Conservation (phyloP, 108 stramenopile species). For the Skeletonema marinoi region DNA sequence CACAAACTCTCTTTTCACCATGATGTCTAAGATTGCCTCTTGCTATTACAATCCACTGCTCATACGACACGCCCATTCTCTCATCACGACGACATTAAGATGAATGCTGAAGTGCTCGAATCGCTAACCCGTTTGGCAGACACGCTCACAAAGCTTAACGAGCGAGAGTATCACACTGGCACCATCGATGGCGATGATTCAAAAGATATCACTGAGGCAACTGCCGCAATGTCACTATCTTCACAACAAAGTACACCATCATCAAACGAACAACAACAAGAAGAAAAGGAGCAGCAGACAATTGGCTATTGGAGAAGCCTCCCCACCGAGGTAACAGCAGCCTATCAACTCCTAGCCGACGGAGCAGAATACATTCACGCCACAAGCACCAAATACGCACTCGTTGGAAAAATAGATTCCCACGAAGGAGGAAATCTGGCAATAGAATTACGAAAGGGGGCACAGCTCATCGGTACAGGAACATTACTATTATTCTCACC, state of each 20-base stretch:
- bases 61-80: neutral
- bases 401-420: conserved; percentile 63
- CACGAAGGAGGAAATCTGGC: conserved; percentile 52
- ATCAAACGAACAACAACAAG: neutral
- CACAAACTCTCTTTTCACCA: too few relatives aligned
- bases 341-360: conserved; percentile 57
- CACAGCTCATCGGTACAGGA: conserved; percentile 66
- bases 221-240: conserved; percentile 5
- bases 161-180: neutral
- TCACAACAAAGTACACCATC: neutral
- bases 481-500: conserved; percentile 52
- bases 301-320: conserved; percentile 62
- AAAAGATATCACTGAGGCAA: conserved; percentile 12
- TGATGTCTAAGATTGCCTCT: too few relatives aligned
- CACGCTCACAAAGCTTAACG: conserved; percentile 20
- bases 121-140: conserved; percentile 27
- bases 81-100: neutral
- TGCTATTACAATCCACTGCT: too few relatives aligned
- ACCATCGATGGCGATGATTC: neutral
- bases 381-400: conserved; percentile 83
- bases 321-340: conserved; percentile 53
- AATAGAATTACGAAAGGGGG: conserved; percentile 64
- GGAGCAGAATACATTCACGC: conserved; percentile 64
- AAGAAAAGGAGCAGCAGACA: neutral
- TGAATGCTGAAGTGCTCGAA: conserved; percentile 25